These are phyloP conservation scores for Penicillium verrucosum DNA, from an alignment of 2,329 filamentous ascomycete species.

Conservation along the genomic window DNA sequence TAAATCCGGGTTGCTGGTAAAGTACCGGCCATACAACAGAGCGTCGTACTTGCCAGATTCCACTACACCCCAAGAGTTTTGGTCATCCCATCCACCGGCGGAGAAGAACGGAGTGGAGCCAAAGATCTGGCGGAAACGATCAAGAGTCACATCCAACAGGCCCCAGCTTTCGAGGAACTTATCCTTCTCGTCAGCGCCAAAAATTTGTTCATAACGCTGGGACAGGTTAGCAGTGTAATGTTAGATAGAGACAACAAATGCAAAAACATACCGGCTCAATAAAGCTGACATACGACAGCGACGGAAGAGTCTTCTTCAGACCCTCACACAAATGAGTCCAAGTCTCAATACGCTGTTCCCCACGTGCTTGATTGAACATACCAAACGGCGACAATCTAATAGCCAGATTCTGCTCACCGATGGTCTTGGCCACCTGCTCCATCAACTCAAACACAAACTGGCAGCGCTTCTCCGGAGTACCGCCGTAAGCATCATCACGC, in stretches of 20 bases:
- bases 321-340: conserved; percentile 51
- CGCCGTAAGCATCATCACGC: conserved; percentile 52
- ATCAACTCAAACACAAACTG: conserved; percentile 58
- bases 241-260: neutral
- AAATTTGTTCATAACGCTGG: conserved; percentile 52
- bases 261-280: conserved; percentile 47
- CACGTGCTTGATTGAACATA: conserved; percentile 52
- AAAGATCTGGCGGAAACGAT: conserved; percentile 51
- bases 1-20: conserved; percentile 51
- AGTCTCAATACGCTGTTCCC: conserved; percentile 52
- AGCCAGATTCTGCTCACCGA: conserved; percentile 48
- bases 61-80: conserved; percentile 50
- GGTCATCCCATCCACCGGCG: conserved; percentile 54
- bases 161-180: conserved; percentile 50
- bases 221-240: neutral
- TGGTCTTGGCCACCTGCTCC: conserved; percentile 40
- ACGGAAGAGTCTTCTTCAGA: conserved; percentile 45
- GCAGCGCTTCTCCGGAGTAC: conserved; percentile 51
- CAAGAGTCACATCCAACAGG: conserved; percentile 46
- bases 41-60: conserved; percentile 50
- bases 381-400: conserved; percentile 51
- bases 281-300: conserved; percentile 54
- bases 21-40: conserved; percentile 48
- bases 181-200: conserved; percentile 50
- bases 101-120: conserved; percentile 54